Conservation (phyloP, 352 stramenopile genomes). For the Globisporangium camurandrum region DNA sequence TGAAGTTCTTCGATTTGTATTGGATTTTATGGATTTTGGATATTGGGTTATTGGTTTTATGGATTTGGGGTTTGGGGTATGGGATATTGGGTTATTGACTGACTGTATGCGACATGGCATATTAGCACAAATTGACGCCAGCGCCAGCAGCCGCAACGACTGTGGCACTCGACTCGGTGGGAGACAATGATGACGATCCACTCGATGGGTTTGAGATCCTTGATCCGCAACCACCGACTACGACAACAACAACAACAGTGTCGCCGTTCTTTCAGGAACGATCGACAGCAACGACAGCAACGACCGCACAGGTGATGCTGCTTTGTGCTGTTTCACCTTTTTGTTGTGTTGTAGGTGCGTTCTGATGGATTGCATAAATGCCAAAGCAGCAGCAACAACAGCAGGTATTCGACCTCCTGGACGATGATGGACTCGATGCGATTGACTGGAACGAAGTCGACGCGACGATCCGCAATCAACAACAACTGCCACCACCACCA, state of each 20-base stretch:
- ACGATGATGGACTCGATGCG: constrained; percentile 45
- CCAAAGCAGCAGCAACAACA: background rate
- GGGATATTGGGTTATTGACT: too few relatives aligned
- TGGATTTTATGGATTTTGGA: too few relatives aligned
- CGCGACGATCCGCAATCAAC: constrained; percentile 28
- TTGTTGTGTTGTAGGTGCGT: too few relatives aligned
- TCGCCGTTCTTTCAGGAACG: constrained; percentile 49
- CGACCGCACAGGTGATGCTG: constrained; percentile 6
- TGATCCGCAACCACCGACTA: background rate
- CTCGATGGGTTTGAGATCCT: constrained; percentile 18
- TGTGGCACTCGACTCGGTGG: constrained; percentile 23
- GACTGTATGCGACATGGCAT: background rate
- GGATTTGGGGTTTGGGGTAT: too few relatives aligned
- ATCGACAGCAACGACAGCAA: too few relatives aligned
- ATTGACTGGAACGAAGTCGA: constrained; percentile 60
- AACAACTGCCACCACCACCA: constrained; percentile 17
- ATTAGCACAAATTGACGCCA: constrained; percentile 66
- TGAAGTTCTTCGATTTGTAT: background rate
- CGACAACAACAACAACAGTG: constrained; percentile 10
- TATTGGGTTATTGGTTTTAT: too few relatives aligned
- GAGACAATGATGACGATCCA: constrained; percentile 25
- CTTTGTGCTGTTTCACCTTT: background rate
- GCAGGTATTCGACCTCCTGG: constrained; percentile 9
- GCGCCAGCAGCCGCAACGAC: constrained; percentile 15
- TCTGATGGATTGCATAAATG: too few relatives aligned